phyloP scores from a whole-genome alignment of 2,329 filamentous ascomycete species.

The Verticillium zaregamsianum region DNA sequence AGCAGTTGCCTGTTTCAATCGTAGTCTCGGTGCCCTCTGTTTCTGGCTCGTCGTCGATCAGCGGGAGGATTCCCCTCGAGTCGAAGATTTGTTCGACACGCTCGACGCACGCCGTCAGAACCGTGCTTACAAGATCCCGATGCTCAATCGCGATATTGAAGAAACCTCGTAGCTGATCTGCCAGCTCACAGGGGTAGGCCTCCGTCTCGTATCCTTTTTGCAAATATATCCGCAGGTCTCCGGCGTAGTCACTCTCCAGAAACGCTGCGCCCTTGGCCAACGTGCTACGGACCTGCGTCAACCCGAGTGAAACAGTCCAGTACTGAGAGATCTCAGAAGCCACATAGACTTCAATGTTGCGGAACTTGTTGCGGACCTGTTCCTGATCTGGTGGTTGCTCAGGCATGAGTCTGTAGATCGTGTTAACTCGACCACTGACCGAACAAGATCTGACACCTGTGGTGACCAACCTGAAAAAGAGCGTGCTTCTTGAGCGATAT shows the following conservation, averaged over 20 bases:
- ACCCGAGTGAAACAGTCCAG: constrained; percentile 3
- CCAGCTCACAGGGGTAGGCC: constrained; percentile 4
- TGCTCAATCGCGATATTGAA: constrained; percentile 1
- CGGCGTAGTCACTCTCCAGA: constrained; percentile 5
- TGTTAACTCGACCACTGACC: not conserved
- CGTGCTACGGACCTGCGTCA: constrained; percentile 1
- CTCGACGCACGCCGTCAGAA: not conserved
- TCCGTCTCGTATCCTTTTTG: constrained; percentile 2
- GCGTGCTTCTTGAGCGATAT: constrained; percentile 1
- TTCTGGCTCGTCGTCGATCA: not conserved
- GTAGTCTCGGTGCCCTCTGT: not conserved
- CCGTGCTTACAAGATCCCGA: constrained; percentile 2
- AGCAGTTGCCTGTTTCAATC: not conserved
- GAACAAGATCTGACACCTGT: not conserved
- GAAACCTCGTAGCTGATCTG: constrained; percentile 4
- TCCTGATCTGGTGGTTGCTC: not conserved
- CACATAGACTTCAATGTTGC: constrained; percentile 3
- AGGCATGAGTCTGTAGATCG: constrained; percentile 2
- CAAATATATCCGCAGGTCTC: constrained; percentile 6
- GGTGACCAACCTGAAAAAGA: constrained; percentile 3
- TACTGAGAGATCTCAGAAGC: not conserved
- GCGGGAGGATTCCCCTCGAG: constrained; percentile 2
- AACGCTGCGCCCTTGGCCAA: constrained; percentile 3
- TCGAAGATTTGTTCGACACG: constrained; percentile 5
- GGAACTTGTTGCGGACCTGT: not conserved